Base-by-base conservation (phyloP, 257 asterid genomes). In the Gentiana straminea region DNA sequence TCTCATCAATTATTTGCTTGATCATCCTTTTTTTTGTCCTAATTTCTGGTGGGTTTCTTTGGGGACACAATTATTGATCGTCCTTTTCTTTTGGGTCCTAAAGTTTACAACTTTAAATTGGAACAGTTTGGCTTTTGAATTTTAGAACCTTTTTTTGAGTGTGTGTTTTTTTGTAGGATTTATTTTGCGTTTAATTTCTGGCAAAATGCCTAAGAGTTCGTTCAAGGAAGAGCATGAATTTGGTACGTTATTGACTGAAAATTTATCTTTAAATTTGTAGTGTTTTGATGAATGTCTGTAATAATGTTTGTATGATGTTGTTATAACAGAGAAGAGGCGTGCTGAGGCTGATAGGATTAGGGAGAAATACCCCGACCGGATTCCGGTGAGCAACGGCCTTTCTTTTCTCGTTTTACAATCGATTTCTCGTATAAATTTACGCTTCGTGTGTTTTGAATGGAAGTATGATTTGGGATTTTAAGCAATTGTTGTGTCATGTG, bases 271-370 rank as follows among this genome's bases (percentile, higher is more conserved):
- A 53, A 8, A 13, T 36, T 39, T 56, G 55, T 32, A 33, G 7
- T 33, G 1, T 11, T 33, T 43, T 11, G 60, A 12, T 53, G 6
- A 53, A 47, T 1, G 12, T 33, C 52, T 47, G 7, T 41, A 10
- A 41, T 41, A 41, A 41, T 59, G 0, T 4, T 2, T 7, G 1
- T 52, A n/a, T 52, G 33, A 4, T 41, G 48, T 2, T 66, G 24
- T 24, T 24, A 45, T 2, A 58, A 37, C 71, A 81, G 89, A 66
- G 68, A 81, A 81, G 65, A 78, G 89, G 81, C 83, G 85, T 8
- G 83, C 85, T 2, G 89, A 81, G 75, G 77, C 94, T 76, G 82
- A 81, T 48, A 70, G 89, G 68, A 84, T 84, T 41, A 81, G 94
- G 70, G 89, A 81, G 68, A 84, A 84, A 66, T 84, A 84, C 35